Conservation (phyloP, 495 filamentous ascomycete species). For the Aspergillus haitiensis region DNA sequence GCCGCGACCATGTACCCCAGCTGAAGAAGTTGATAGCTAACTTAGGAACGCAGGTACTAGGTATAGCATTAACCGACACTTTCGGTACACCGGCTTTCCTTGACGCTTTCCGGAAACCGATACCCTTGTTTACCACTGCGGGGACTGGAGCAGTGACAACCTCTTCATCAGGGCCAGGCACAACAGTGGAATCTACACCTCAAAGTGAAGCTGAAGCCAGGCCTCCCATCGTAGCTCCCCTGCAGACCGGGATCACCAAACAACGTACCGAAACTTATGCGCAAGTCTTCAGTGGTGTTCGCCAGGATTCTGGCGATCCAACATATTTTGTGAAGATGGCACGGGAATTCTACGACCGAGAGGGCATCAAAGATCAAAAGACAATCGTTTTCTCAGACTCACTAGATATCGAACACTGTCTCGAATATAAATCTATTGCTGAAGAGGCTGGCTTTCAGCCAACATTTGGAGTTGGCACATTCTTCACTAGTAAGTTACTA, state of each 20-base stretch:
- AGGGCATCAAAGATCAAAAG: constrained; percentile 79
- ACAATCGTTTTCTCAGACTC: constrained; percentile 97
- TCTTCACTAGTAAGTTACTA: constrained; percentile 70
- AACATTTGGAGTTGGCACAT: constrained; percentile 91
- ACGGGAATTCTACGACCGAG: constrained; percentile 78
- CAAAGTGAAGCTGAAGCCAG: constrained; percentile 32
- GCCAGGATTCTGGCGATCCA: constrained; percentile 95
- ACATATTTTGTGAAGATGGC: constrained; percentile 76
- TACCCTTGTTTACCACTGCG: constrained; percentile 43
- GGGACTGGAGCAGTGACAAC: constrained; percentile 33
- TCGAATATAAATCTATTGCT: constrained; percentile 81
- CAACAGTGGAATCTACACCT: constrained; percentile 26
- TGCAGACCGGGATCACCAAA: constrained; percentile 13
- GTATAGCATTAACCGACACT: constrained; percentile 95
- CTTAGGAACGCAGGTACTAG: constrained; percentile 58
- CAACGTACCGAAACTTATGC: constrained; percentile 63
- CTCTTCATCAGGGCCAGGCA: constrained; percentile 32
- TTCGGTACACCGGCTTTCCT: constrained; percentile 93
- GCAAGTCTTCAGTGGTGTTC: constrained; percentile 79
- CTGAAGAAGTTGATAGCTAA: background rate
- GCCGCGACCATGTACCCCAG: too few species aligned
- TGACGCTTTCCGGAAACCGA: constrained; percentile 71
- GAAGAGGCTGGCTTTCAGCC: constrained; percentile 79
- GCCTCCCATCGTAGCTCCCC: constrained; percentile 33
- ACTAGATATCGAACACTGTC: constrained; percentile 83